Conservation (phyloP, 1,139 yeast species). For the Yamadazyma dushanensis region DNA sequence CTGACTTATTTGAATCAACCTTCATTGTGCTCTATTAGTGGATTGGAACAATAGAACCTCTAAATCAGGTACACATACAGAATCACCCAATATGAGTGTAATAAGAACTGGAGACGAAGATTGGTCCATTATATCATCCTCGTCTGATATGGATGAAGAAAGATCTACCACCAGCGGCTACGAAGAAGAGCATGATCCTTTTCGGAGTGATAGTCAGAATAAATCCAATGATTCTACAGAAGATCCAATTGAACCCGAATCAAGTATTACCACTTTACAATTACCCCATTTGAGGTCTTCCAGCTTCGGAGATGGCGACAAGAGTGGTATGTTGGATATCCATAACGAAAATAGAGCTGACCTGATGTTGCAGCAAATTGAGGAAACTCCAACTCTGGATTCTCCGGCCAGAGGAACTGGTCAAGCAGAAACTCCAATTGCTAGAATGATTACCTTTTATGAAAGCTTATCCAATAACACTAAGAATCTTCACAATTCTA, state of each 20-base stretch:
- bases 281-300: slow-evolving; percentile 14
- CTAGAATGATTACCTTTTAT: slow-evolving; percentile 24
- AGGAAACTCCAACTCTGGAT: neutral
- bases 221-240: slow-evolving; percentile 6
- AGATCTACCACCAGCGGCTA: slow-evolving; percentile 24
- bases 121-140: slow-evolving; percentile 48
- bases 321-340: neutral
- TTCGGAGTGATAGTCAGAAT: slow-evolving; percentile 4
- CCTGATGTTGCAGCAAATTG: neutral
- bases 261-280: slow-evolving; percentile 21
- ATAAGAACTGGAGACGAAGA: slow-evolving; percentile 31
- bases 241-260: slow-evolving; percentile 6
- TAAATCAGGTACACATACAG: neutral
- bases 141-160: slow-evolving; percentile 44
- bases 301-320: slow-evolving; percentile 1
- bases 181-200: slow-evolving; percentile 2
- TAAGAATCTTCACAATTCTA: slow-evolving; percentile 22
- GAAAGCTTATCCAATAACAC: slow-evolving; percentile 24
- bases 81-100: slow-evolving; percentile 4
- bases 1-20: too few relatives aligned
- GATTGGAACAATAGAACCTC: neutral
- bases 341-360: neutral
- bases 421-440: slow-evolving; percentile 6
- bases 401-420: neutral
- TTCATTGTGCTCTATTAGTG: too few relatives aligned